Conservation (phyloP, 2,329 filamentous ascomycete genomes). For the Colletotrichum cereale region DNA sequence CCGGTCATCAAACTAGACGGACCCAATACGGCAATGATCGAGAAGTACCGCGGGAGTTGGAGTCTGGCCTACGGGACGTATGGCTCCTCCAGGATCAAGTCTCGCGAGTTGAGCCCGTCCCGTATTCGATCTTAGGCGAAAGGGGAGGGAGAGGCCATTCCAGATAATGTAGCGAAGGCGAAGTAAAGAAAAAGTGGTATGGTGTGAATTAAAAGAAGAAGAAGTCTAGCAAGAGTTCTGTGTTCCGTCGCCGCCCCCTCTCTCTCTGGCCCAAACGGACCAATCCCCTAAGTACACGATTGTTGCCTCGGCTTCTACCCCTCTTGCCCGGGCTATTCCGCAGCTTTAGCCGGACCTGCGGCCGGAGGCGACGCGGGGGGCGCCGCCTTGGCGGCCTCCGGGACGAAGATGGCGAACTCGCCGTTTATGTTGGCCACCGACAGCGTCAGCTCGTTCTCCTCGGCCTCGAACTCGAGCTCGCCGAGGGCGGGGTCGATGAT, state of each 20-base stretch:
- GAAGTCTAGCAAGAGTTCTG: neutral
- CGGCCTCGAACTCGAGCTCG: slow-evolving; percentile 57
- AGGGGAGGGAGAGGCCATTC: neutral
- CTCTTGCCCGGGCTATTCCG: too few species aligned
- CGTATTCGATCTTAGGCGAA: neutral
- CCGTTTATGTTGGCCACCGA: slow-evolving; percentile 49
- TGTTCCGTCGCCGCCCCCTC: neutral
- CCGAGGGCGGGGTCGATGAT: slow-evolving; percentile 51
- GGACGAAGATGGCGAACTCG: slow-evolving; percentile 52
- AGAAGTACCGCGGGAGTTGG: neutral
- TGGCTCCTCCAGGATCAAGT: neutral
- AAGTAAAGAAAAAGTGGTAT: neutral
- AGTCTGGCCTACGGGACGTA: neutral
- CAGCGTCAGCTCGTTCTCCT: slow-evolving; percentile 54
- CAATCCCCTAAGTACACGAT: neutral
- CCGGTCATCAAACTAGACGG: neutral
- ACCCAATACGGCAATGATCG: neutral
- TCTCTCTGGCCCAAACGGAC: neutral
- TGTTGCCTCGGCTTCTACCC: neutral
- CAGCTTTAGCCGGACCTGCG: too few species aligned
- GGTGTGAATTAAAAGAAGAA: neutral
- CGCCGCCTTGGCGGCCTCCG: slow-evolving; percentile 36
- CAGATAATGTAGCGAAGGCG: neutral
- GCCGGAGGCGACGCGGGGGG: neutral
- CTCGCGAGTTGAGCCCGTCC: neutral